Base-by-base conservation (phyloP, 2,329 filamentous ascomycete species). In the Ophiostoma sp. region DNA sequence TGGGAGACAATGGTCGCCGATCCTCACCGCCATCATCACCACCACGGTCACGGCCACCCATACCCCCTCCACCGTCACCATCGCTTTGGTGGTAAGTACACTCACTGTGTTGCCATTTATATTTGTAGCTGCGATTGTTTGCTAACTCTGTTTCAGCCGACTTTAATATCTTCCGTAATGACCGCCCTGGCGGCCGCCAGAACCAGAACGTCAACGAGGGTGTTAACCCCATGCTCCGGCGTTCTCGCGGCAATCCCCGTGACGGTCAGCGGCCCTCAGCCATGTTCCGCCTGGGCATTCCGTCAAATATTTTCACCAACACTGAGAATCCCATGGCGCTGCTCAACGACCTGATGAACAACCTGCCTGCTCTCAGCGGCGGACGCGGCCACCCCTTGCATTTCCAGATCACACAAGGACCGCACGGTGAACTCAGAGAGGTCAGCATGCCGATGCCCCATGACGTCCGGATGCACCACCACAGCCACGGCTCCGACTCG, bases 181-280 rank as follows among this genome's bases (percentile, higher is more conserved):
- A 90, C 77, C 85, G 89, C 73, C 81, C 87, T 71, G 85, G 85
- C 64, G 84, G 83, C 25, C 42, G 42, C 42, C 42, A 48, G 42
- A 48, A 19, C 15, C 84, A 87, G 42, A 86, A 88, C 73, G 86
- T 86, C 36, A 94, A 97, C 76, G 95, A 98, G 79, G 94, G 94
- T 3, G 87, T 90, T 28, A 98, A 98, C 79, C 95, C 95, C 59
- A 86, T 98, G 15, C 88, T 98, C 71, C 92, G 94, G 76, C 91
- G 93, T 72, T 81, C 82, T 63, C 82, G 79, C 66, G 82, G 84
- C 28, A 78, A 82, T 33, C 81, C 79, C 31, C 83, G 83, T 72
- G 86, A 89, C 25, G 25, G 22, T 79, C 79, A 45, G 78, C 85
- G 9, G 85, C 87, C 64, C 1, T 55, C 48, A 5, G 87, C 66